These are phyloP conservation scores for Amphicarpaea edgeworthii DNA, from an alignment of 306 rosid species.

Conservation along the genomic window DNA sequence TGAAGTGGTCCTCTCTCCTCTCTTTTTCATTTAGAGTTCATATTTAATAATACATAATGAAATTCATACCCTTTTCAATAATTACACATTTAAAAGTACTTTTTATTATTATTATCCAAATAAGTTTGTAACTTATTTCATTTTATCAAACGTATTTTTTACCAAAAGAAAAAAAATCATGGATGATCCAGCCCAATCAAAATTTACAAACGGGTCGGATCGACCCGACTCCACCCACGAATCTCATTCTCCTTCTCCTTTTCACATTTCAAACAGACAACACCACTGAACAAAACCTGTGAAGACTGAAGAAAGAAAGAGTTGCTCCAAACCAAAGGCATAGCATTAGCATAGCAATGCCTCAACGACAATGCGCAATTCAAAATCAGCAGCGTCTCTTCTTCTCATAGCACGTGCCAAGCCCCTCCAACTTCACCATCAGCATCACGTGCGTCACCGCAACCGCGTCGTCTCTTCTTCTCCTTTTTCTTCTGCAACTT, in stretches of 20 bases:
- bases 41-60: no score
- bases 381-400: constrained; percentile 6
- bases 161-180: no score
- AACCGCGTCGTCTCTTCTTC: background rate
- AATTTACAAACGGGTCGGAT: background rate
- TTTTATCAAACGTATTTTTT: no score
- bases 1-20: no score
- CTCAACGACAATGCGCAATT: background rate
- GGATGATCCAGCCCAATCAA: background rate
- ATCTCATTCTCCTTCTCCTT: background rate
- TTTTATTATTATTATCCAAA: no score
- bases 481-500: constrained; percentile 1
- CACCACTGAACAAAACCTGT: background rate
- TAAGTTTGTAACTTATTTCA: no score
- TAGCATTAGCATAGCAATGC: background rate
- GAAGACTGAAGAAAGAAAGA: background rate
- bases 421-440: background rate
- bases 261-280: background rate
- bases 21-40: no score
- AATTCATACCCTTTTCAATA: no score
- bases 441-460: background rate
- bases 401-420: constrained; percentile 13
- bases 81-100: no score
- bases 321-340: background rate
- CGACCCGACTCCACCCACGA: background rate